Evolutionary conservation across 2,329 filamentous ascomycete species (phyloP).

Genomic region (Samsoniella hepiali): DNA sequence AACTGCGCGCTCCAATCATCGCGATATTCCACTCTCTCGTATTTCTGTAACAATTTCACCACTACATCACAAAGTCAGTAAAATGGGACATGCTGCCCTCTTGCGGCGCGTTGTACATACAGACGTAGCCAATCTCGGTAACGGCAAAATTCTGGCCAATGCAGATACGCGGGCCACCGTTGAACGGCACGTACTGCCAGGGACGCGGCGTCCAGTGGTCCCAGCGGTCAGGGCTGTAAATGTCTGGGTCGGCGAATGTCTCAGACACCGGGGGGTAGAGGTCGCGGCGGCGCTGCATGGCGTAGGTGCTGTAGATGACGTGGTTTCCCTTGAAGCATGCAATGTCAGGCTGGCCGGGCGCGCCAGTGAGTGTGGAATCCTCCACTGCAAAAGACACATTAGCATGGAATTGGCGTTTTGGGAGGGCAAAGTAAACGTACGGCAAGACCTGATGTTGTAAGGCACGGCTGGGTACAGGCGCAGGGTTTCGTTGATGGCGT

Average conservation of each 20-base stretch:
- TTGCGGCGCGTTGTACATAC: background rate
- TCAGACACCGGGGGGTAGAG: constrained; percentile 54
- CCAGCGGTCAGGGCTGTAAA: constrained; percentile 69
- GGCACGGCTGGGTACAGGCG: constrained; percentile 76
- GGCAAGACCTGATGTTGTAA: constrained; percentile 71
- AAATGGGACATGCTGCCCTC: background rate
- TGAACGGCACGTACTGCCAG: constrained; percentile 74
- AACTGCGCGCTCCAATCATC: constrained; percentile 44
- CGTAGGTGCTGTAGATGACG: constrained; percentile 64
- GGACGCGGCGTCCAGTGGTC: constrained; percentile 58
- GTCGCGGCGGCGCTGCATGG: constrained; percentile 69
- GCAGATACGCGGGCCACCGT: constrained; percentile 70
- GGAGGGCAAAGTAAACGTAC: constrained; percentile 48
- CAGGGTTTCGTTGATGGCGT: constrained; percentile 72
- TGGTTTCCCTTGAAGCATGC: constrained; percentile 63
- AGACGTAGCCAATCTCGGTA: constrained; percentile 57
- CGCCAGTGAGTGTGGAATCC: constrained; percentile 62
- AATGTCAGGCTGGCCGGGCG: constrained; percentile 64
- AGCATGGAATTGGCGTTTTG: background rate
- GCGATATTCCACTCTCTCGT: constrained; percentile 50
- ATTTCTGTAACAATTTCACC: constrained; percentile 57
- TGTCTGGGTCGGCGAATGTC: constrained; percentile 42
- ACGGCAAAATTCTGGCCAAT: constrained; percentile 80
- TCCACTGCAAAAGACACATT: constrained; percentile 3
- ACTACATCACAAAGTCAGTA: constrained; percentile 28